These are phyloP conservation scores for Paxillus ammoniavirescens DNA, from an alignment of 768 basidiomycete genomes.

Conservation along the genomic window DNA sequence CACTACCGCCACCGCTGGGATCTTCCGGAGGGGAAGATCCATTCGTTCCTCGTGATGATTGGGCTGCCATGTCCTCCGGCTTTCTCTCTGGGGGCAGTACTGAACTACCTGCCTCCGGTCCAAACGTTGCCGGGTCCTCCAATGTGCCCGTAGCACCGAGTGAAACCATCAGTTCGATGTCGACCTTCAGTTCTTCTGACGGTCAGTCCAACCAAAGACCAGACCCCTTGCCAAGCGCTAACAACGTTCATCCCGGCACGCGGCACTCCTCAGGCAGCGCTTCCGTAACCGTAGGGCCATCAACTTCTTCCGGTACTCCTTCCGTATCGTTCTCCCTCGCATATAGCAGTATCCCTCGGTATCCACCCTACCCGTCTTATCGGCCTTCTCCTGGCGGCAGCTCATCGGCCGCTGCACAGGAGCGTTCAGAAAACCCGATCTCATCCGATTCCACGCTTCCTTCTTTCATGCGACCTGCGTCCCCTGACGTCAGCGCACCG, in stretches of 20 bases:
- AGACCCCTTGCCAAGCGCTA: conserved; percentile 8
- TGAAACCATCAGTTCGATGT: conserved; percentile 14
- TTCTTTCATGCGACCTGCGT: conserved; percentile 18
- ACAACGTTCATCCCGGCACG: conserved; percentile 2
- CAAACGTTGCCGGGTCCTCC: conserved; percentile 6
- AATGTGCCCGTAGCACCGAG: conserved; percentile 8
- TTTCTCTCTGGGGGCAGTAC: conserved; percentile 17
- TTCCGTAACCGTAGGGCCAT: conserved; percentile 3
- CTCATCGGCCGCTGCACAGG: conserved; percentile 14
- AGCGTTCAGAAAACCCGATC: conserved; percentile 12
- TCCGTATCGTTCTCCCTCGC: conserved; percentile 16
- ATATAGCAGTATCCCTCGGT: conserved; percentile 23
- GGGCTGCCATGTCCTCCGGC: conserved; percentile 17
- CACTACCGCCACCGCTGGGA: conserved; percentile 25
- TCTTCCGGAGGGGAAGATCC: conserved; percentile 19
- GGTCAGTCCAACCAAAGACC: conserved; percentile 19
- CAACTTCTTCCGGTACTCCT: conserved; percentile 16
- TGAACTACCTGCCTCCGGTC: conserved; percentile 1
- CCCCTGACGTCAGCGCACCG: conserved; percentile 11
- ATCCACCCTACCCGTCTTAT: conserved; percentile 24
- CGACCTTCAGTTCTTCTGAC: conserved; percentile 13
- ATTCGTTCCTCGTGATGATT: conserved; percentile 13
- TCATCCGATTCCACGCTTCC: conserved; percentile 6
- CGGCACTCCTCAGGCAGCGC: conserved; percentile 11
- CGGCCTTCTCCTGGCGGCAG: conserved; percentile 13